A percentile compares a stretch with the other conserved stretches of the same genome.
phyloP scores from a whole-genome alignment of 2,329 filamentous ascomycete species.

The Penicillium sclerotiorum region DNA sequence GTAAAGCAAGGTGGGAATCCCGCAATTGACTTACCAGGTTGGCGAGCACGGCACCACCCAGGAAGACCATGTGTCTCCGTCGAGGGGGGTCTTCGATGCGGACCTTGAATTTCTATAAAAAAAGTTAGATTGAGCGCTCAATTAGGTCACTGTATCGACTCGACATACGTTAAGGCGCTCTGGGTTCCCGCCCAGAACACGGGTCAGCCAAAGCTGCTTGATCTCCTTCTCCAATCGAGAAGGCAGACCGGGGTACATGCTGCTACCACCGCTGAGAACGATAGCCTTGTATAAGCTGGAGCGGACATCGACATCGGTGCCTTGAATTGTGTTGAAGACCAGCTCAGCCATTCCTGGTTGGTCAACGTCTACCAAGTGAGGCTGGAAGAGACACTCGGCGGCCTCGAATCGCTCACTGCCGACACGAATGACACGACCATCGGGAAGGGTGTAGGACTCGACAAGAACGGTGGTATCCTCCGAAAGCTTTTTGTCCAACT shows the following conservation, averaged over 20 bases:
- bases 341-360: constrained; percentile 96
- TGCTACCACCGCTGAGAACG: constrained; percentile 92
- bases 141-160: no score
- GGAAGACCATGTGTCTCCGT: constrained; percentile 98
- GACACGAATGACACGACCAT: constrained; percentile 93
- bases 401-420: constrained; percentile 98
- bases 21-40: constrained; percentile 68
- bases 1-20: neutral
- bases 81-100: constrained; percentile 96
- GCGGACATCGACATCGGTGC: constrained; percentile 92
- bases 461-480: constrained; percentile 97
- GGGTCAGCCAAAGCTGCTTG: constrained; percentile 97
- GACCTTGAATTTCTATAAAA: constrained; percentile 89
- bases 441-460: constrained; percentile 95
- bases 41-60: constrained; percentile 92
- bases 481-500: constrained; percentile 91
- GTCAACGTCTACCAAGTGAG: constrained; percentile 95
- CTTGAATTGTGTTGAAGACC: constrained; percentile 97
- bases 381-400: constrained; percentile 97
- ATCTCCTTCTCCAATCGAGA: constrained; percentile 96
- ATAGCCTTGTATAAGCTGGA: constrained; percentile 95
- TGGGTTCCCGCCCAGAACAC: constrained; percentile 85
- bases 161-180: constrained; percentile 73
- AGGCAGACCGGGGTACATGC: constrained; percentile 97
- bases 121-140: no score